Conservation (phyloP, 768 basidiomycete genomes). For the Phaeotremella fagi region DNA sequence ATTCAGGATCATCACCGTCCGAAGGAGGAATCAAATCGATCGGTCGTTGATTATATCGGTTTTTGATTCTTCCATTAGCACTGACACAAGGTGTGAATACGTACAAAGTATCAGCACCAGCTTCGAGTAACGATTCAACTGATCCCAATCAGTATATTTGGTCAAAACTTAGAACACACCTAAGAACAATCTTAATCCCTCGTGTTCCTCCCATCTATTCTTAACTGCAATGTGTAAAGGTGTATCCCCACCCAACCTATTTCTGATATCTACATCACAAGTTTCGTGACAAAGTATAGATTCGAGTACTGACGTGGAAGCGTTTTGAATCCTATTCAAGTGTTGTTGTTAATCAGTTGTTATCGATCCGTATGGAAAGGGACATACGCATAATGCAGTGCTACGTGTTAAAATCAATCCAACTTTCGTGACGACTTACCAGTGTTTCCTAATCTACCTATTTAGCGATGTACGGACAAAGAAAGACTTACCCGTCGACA, state of each 20-base stretch:
- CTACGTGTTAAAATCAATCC: conserved; percentile 46
- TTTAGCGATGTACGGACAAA: conserved; percentile 12
- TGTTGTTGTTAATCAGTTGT: not conserved
- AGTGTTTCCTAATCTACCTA: conserved; percentile 64
- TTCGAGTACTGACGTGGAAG: conserved; percentile 63
- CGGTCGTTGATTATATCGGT: conserved; percentile 62
- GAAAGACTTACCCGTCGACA: conserved; percentile 66
- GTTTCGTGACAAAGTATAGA: conserved; percentile 66
- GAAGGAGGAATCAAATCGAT: conserved; percentile 55
- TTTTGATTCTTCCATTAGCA: conserved; percentile 74
- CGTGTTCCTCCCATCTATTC: conserved; percentile 55
- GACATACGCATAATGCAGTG: conserved; percentile 68
- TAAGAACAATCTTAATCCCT: conserved; percentile 56
- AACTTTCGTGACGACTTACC: conserved; percentile 50
- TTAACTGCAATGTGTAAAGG: conserved; percentile 68
- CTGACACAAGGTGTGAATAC: conserved; percentile 28
- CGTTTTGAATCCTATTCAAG: conserved; percentile 49
- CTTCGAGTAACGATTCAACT: conserved; percentile 58
- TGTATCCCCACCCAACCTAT: conserved; percentile 64
- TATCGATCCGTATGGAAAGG: not conserved
- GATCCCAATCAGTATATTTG: not conserved
- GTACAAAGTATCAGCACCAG: conserved; percentile 68
- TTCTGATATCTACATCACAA: conserved; percentile 76
- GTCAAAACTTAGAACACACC: conserved; percentile 52
- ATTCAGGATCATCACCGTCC: conserved; percentile 14